Conservation (phyloP, 2,329 filamentous ascomycete species). For the Xylariaceae sp. region DNA sequence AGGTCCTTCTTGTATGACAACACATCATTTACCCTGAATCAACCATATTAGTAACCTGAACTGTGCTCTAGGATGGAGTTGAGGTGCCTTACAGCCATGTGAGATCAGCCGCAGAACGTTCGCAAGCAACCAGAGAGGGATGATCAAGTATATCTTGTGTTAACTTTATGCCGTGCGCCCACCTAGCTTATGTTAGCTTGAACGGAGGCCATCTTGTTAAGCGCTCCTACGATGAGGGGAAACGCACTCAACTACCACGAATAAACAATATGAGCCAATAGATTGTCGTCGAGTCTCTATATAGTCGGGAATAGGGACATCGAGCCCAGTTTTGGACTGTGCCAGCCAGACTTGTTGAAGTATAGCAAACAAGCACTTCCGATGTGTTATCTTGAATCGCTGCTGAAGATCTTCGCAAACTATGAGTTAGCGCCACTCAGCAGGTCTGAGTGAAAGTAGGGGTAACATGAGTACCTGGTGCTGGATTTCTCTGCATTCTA, state of each 20-base stretch:
- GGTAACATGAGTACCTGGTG: conserved; percentile 20
- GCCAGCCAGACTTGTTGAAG: conserved; percentile 14
- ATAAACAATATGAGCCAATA: conserved; percentile 7
- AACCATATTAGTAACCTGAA: neutral
- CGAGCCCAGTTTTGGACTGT: conserved; percentile 1
- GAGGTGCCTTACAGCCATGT: conserved; percentile 4
- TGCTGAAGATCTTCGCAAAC: conserved; percentile 9
- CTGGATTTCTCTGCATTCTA: conserved; percentile 5
- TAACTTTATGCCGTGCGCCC: conserved; percentile 13
- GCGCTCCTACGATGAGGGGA: too few species aligned
- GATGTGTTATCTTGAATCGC: conserved; percentile 12
- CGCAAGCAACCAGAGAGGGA: neutral
- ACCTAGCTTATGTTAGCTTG: neutral
- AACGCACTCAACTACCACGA: conserved; percentile 11
- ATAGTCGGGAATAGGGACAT: conserved; percentile 8
- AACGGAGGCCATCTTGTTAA: neutral
- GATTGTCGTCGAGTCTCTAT: neutral
- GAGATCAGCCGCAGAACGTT: conserved; percentile 6
- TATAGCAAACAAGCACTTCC: conserved; percentile 12
- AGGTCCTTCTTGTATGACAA: conserved; percentile 20
- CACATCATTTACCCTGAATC: conserved; percentile 6
- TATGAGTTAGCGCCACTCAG: neutral
- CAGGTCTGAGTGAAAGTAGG: too few species aligned
- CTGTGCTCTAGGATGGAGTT: neutral
- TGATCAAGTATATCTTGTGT: conserved; percentile 13